A percentile compares a stretch with the other conserved stretches of the same genome.
These are phyloP conservation scores for Aphanomyces euteiches DNA, from an alignment of 352 stramenopile species.

Conservation along the genomic window DNA sequence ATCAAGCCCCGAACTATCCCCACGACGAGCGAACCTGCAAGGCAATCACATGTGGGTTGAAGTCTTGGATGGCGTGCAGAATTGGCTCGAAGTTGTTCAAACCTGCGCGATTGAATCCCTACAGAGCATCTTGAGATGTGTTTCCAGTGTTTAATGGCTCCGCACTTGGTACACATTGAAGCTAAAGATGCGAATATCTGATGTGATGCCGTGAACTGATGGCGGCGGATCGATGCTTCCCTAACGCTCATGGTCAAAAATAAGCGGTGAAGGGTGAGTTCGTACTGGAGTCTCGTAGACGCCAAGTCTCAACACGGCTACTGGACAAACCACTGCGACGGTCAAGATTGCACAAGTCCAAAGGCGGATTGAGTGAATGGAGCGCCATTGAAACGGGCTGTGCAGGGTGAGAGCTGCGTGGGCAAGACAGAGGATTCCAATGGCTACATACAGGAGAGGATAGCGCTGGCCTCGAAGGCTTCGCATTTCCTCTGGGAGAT, in stretches of 20 bases:
- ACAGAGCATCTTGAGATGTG: not conserved
- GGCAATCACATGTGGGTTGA: conserved; percentile 18
- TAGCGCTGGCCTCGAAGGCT: conserved; percentile 24
- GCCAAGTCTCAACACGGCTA: not conserved
- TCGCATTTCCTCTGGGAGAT: conserved; percentile 11
- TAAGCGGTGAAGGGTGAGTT: no score
- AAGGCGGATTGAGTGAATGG: no score
- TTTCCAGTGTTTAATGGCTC: not conserved
- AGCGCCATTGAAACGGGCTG: no score
- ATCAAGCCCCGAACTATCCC: no score
- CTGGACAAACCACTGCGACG: not conserved
- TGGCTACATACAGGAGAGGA: not conserved
- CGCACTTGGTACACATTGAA: conserved; percentile 30
- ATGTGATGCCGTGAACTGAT: not conserved
- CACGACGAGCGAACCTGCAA: conserved; percentile 1
- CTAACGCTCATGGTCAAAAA: no score
- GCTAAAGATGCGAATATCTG: conserved; percentile 26
- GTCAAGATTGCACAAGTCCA: no score
- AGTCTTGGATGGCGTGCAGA: conserved; percentile 16
- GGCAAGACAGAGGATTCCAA: conserved; percentile 4
- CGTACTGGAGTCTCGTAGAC: not conserved
- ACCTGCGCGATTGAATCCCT: conserved; percentile 28
- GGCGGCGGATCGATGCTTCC: no score
- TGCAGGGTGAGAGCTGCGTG: not conserved
- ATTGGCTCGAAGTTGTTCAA: conserved; percentile 18